Evolutionary conservation across 345 rosid genomes (phyloP).

Genomic region (Pelargonium nanum): DNA sequence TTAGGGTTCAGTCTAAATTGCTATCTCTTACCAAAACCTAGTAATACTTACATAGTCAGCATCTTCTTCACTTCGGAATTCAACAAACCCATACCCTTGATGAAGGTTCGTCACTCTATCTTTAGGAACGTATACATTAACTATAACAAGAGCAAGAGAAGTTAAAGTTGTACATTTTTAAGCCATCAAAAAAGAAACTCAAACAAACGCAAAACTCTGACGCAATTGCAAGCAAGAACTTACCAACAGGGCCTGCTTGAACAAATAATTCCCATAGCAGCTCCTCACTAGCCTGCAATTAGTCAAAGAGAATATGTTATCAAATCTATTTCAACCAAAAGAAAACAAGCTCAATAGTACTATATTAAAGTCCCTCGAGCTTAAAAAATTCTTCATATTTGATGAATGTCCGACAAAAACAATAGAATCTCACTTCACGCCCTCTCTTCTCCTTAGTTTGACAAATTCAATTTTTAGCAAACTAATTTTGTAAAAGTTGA

Average conservation of each 20-base stretch:
- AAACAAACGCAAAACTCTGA: not conserved
- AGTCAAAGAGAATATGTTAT: not conserved
- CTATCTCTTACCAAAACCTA: not conserved
- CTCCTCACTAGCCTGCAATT: slow-evolving; percentile 59
- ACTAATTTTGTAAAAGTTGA: too few relatives aligned
- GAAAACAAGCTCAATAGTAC: not conserved
- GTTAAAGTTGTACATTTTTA: not conserved
- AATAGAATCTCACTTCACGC: too few relatives aligned
- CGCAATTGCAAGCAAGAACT: not conserved
- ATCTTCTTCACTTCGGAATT: slow-evolving; percentile 91
- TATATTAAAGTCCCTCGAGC: not conserved
- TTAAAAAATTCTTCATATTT: too few relatives aligned
- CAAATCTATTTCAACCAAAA: not conserved
- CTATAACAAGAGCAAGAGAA: slow-evolving; percentile 22
- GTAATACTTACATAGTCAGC: slow-evolving; percentile 71
- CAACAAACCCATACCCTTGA: slow-evolving; percentile 88
- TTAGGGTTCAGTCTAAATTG: too few relatives aligned
- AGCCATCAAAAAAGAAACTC: not conserved
- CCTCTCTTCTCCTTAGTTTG: too few relatives aligned
- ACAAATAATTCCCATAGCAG: slow-evolving; percentile 94
- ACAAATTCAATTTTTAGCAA: too few relatives aligned
- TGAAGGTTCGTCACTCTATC: slow-evolving; percentile 96
- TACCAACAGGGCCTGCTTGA: slow-evolving; percentile 98
- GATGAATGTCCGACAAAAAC: too few relatives aligned
- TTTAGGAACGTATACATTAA: slow-evolving; percentile 91